A percentile compares a stretch with the other conserved stretches of the same genome.
These are phyloP conservation scores for Coemansia sp. DNA, from an alignment of 192 early-diverging fungal genomes.

Conservation along the genomic window DNA sequence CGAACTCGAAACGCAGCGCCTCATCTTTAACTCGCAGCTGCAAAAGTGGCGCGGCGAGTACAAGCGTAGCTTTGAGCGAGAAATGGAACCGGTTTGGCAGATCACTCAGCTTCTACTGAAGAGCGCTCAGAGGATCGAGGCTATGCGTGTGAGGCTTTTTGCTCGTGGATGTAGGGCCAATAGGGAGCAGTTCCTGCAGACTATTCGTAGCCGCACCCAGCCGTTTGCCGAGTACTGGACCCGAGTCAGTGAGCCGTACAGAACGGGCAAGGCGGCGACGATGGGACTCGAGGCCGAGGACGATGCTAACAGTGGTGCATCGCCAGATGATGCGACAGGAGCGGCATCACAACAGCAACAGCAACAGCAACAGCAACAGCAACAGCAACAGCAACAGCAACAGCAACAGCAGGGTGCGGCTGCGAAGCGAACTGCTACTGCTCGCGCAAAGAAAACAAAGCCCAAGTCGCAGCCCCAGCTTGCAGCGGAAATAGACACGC, in stretches of 20 bases:
- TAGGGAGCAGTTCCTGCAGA: constrained; percentile 55
- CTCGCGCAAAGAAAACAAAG: constrained; percentile 8
- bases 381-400: not conserved
- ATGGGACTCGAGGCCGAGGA: not conserved
- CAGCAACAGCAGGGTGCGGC: constrained; percentile 1
- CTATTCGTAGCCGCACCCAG: constrained; percentile 50
- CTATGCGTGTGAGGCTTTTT: constrained; percentile 57
- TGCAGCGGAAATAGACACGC: constrained; percentile 51
- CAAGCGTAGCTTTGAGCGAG: constrained; percentile 59
- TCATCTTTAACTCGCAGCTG: constrained; percentile 69
- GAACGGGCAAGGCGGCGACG: constrained; percentile 31
- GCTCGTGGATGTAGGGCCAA: constrained; percentile 51
- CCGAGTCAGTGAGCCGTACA: constrained; percentile 48
- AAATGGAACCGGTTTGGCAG: constrained; percentile 67
- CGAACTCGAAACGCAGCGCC: constrained; percentile 68
- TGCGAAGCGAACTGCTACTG: constrained; percentile 8
- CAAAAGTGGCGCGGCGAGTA: constrained; percentile 57
- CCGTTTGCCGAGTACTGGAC: constrained; percentile 62
- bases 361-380: not conserved
- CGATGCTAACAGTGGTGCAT: not conserved
- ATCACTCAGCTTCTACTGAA: constrained; percentile 57
- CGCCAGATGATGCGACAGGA: constrained; percentile 4
- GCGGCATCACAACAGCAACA: not conserved
- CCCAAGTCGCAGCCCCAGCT: constrained; percentile 21
- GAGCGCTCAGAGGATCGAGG: constrained; percentile 57